These are phyloP conservation scores for Fistulinella prunicolor DNA, from an alignment of 768 basidiomycete genomes.

Conservation along the genomic window DNA sequence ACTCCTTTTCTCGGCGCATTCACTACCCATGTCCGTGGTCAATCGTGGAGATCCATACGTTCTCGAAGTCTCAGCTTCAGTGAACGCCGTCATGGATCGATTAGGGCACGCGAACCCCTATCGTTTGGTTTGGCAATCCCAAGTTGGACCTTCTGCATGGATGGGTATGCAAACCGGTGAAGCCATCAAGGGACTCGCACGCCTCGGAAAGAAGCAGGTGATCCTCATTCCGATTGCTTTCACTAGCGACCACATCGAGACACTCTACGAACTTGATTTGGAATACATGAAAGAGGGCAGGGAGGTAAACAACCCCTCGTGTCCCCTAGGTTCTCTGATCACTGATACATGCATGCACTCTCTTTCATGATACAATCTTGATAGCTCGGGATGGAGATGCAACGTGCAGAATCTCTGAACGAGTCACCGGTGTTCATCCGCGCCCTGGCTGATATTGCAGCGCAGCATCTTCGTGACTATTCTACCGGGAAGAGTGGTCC, in stretches of 20 bases:
- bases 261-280: constrained; percentile 91
- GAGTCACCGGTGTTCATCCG: constrained; percentile 95
- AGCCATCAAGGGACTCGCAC: constrained; percentile 82
- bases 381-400: constrained; percentile 87
- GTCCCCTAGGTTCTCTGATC: not conserved
- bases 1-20: constrained; percentile 95
- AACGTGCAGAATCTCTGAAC: constrained; percentile 89
- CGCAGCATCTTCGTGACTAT: constrained; percentile 71
- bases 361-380: not conserved
- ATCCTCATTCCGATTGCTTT: constrained; percentile 95
- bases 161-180: constrained; percentile 96
- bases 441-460: constrained; percentile 88
- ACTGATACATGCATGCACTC: constrained; percentile 5
- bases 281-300: constrained; percentile 90
- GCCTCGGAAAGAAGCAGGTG: constrained; percentile 70
- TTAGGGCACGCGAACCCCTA: constrained; percentile 80
- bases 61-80: constrained; percentile 91
- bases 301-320: constrained; percentile 55
- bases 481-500: constrained; percentile 53
- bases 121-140: constrained; percentile 95
- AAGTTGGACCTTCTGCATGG: constrained; percentile 97
- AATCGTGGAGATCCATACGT: constrained; percentile 99
- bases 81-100: constrained; percentile 89
- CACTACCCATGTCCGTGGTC: constrained; percentile 95
- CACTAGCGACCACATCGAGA: constrained; percentile 99